These are phyloP conservation scores for Apiospora aurea DNA, from an alignment of 2,329 filamentous ascomycete genomes.

Conservation along the genomic window DNA sequence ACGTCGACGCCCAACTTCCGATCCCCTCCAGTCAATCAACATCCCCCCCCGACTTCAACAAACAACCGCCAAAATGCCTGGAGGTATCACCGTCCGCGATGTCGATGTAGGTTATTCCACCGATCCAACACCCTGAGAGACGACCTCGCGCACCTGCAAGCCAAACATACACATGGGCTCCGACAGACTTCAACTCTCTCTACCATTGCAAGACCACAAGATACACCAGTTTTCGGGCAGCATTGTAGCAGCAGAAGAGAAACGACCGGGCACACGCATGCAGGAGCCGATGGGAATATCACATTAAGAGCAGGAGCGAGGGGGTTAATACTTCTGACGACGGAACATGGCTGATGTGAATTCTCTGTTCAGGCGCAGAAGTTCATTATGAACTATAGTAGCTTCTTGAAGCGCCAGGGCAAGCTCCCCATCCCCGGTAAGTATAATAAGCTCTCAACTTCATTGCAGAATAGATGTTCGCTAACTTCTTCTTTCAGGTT, in stretches of 20 bases:
- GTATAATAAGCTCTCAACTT: slow-evolving; percentile 43
- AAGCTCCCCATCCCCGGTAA: slow-evolving; percentile 90
- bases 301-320: slow-evolving; percentile 69
- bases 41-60: slow-evolving; percentile 6
- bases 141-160: slow-evolving; percentile 28
- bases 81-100: slow-evolving; percentile 84
- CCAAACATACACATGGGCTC: slow-evolving; percentile 11
- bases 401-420: slow-evolving; percentile 93
- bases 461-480: background rate
- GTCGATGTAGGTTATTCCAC: slow-evolving; percentile 73
- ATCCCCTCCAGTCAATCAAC: slow-evolving; percentile 18
- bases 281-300: slow-evolving; percentile 34
- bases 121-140: slow-evolving; percentile 32
- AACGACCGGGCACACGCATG: background rate
- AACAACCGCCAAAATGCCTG: slow-evolving; percentile 66
- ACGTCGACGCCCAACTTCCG: slow-evolving; percentile 19
- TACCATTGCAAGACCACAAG: slow-evolving; percentile 5
- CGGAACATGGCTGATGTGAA: slow-evolving; percentile 75
- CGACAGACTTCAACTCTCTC: slow-evolving; percentile 9
- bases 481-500: slow-evolving; percentile 64
- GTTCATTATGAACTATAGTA: slow-evolving; percentile 86
- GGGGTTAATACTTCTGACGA: slow-evolving; percentile 77
- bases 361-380: slow-evolving; percentile 74
- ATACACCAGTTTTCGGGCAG: slow-evolving; percentile 28
- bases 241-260: slow-evolving; percentile 29